Conservation (phyloP, 1,139 yeast genomes). For the Pichia norvegensis region DNA sequence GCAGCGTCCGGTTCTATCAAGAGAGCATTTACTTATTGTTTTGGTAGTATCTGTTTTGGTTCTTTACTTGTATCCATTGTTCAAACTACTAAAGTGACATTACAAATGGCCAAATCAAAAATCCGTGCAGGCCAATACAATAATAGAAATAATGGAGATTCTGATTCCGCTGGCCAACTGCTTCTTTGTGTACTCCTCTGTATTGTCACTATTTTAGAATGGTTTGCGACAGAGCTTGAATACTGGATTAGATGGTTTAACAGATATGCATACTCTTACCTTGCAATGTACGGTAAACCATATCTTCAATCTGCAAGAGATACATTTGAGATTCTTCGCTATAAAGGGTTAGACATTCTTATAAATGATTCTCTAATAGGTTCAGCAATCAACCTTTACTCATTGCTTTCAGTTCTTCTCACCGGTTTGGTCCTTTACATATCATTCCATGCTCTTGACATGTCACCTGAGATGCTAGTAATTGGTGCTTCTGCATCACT, state of each 20-base stretch:
- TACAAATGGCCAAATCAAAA: constrained; percentile 19
- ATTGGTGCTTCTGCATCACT: constrained; percentile 73
- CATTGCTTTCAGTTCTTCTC: constrained; percentile 64
- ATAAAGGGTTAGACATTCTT: constrained; percentile 79
- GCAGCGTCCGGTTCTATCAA: constrained; percentile 81
- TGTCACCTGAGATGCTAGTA: constrained; percentile 63
- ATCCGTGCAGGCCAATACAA: constrained; percentile 8
- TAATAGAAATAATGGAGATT: constrained; percentile 6
- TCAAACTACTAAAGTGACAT: constrained; percentile 31
- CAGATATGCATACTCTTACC: constrained; percentile 81
- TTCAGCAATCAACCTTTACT: constrained; percentile 68
- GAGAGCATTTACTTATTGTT: constrained; percentile 77
- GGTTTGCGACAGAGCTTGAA: constrained; percentile 57
- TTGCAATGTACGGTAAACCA: constrained; percentile 79
- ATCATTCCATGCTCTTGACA: constrained; percentile 42
- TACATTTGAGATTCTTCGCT: constrained; percentile 69
- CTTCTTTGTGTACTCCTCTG: constrained; percentile 20
- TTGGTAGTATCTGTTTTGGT: constrained; percentile 89
- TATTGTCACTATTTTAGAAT: constrained; percentile 38
- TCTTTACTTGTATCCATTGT: constrained; percentile 73
- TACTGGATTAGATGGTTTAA: constrained; percentile 83
- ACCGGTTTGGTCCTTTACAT: constrained; percentile 16
- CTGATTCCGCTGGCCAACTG: constrained; percentile 13
- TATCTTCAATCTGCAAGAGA: constrained; percentile 73
- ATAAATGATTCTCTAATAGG: constrained; percentile 78